phyloP scores from a whole-genome alignment of 352 stramenopile genomes.

The Pythium plurisporium region DNA sequence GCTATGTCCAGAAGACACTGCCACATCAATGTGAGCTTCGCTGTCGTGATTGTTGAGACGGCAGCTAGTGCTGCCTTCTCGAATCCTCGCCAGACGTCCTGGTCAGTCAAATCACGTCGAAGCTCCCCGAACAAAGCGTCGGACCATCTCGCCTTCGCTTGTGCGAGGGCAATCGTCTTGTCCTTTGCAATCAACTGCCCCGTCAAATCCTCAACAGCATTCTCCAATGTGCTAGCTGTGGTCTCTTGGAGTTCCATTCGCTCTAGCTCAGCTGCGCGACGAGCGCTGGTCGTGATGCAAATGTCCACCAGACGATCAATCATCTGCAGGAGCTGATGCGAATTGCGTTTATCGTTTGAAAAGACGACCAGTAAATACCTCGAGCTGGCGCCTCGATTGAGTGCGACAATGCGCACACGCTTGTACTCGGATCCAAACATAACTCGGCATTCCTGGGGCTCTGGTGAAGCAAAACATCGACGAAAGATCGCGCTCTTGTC shows the following conservation, averaged over 20 bases:
- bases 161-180: not conserved
- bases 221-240: not conserved
- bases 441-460: not conserved
- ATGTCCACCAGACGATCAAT: conserved; percentile 1
- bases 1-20: conserved; percentile 4
- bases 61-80: not conserved
- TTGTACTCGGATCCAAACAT: not conserved
- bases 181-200: not conserved
- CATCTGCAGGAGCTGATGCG: not conserved
- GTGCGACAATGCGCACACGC: conserved; percentile 1
- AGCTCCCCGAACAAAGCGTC: not conserved
- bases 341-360: not conserved
- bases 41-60: not conserved
- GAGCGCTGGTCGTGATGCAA: not conserved
- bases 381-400: not conserved
- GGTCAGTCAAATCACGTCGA: not conserved
- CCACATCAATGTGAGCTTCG: conserved; percentile 8
- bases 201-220: conserved; percentile 6
- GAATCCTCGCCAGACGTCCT: conserved; percentile 8
- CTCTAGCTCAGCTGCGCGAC: not conserved
- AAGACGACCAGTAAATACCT: conserved; percentile 2
- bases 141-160: not conserved
- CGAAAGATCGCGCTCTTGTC: not conserved
- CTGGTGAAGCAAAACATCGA: not conserved
- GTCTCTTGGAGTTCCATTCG: not conserved